phyloP scores from a whole-genome alignment of 2,329 filamentous ascomycete species.

The Clarireedia hainanense region DNA sequence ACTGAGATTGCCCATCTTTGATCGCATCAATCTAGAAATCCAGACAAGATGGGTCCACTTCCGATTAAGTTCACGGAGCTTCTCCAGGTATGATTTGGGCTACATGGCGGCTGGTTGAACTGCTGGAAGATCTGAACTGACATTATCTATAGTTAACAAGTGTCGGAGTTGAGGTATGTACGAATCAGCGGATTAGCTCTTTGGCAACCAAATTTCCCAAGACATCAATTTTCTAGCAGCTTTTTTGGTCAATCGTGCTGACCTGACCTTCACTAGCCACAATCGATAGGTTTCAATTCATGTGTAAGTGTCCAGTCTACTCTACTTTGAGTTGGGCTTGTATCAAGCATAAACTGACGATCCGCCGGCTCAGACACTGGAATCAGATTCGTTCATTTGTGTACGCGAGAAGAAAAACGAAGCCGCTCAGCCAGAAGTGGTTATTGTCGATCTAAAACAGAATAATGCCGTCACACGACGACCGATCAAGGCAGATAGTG shows the following conservation, averaged over 20 bases:
- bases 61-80: conserved; percentile 93
- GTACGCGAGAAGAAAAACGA: conserved; percentile 90
- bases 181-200: conserved; percentile 5
- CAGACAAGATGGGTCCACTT: conserved; percentile 40
- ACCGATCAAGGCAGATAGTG: conserved; percentile 98
- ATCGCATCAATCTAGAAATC: conserved; percentile 14
- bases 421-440: conserved; percentile 79
- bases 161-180: conserved; percentile 45
- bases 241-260: conserved; percentile 15
- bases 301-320: conserved; percentile 53
- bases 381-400: conserved; percentile 95
- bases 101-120: conserved; percentile 76
- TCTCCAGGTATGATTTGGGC: conserved; percentile 75
- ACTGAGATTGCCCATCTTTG: conserved; percentile 17
- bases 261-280: conserved; percentile 42
- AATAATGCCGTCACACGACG: conserved; percentile 90
- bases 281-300: conserved; percentile 78
- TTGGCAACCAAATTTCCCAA: conserved; percentile 2
- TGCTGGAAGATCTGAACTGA: conserved; percentile 30
- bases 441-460: conserved; percentile 97
- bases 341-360: conserved; percentile 9
- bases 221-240: conserved; percentile 8
- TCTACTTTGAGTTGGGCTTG: conserved; percentile 9
- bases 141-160: conserved; percentile 39
- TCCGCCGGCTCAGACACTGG: conserved; percentile 64